phyloP scores from a whole-genome alignment of 2,329 filamentous ascomycete genomes.

The Cyphellophora attinorum region DNA sequence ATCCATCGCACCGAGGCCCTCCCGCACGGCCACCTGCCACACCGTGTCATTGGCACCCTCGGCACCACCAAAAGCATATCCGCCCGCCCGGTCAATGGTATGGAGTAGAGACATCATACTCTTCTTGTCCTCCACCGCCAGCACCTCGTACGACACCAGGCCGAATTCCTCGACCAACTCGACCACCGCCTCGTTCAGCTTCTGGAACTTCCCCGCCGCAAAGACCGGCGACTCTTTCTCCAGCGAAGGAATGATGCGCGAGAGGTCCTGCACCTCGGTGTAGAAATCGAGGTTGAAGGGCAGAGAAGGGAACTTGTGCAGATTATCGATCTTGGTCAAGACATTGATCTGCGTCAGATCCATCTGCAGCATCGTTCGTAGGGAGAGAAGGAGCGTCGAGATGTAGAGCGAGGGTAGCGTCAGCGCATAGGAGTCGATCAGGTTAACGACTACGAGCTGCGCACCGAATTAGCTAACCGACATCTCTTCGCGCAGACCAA shows the following conservation, averaged over 20 bases:
- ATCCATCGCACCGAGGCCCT: constrained; percentile 61
- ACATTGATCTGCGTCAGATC: constrained; percentile 94
- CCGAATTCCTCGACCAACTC: constrained; percentile 82
- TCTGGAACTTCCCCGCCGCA: constrained; percentile 66
- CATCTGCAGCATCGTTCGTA: constrained; percentile 96
- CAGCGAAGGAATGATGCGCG: constrained; percentile 71
- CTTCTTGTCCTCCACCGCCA: constrained; percentile 93
- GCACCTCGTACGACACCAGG: constrained; percentile 81
- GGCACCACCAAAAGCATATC: constrained; percentile 83
- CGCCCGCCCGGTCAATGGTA: constrained; percentile 82
- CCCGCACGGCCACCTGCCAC: constrained; percentile 92
- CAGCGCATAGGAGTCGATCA: constrained; percentile 88
- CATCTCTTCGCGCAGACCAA: constrained; percentile 6
- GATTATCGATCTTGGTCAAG: constrained; percentile 93
- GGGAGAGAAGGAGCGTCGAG: constrained; percentile 81
- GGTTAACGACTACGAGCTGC: constrained; percentile 84
- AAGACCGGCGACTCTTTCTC: constrained; percentile 65
- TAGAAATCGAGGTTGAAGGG: constrained; percentile 97
- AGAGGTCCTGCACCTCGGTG: constrained; percentile 90
- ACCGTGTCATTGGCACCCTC: constrained; percentile 91
- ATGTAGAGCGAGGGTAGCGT: constrained; percentile 92
- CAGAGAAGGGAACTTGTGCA: constrained; percentile 71
- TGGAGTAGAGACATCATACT: constrained; percentile 89
- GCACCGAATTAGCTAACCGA: constrained; percentile 1
- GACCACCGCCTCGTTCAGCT: constrained; percentile 77